Conservation (phyloP, 306 rosid species). For the Comarum palustre region DNA sequence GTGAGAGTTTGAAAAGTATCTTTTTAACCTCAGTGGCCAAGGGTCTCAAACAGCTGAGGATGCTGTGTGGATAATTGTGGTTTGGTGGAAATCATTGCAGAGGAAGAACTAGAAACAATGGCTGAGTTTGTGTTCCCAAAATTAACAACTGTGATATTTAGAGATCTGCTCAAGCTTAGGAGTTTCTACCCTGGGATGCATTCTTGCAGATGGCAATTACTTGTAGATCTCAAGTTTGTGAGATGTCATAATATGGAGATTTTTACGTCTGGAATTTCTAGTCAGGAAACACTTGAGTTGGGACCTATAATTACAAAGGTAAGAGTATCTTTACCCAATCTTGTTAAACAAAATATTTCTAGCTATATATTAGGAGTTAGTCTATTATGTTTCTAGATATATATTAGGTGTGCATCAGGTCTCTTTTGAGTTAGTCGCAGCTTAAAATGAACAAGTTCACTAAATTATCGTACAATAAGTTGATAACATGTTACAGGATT, state of each 20-base stretch:
- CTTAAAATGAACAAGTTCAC: neutral
- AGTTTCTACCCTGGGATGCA: slow-evolving; percentile 20
- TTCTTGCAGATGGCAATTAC: slow-evolving; percentile 20
- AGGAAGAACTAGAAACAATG: neutral
- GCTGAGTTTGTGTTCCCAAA: slow-evolving; percentile 11
- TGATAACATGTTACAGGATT: neutral
- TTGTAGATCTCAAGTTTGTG: neutral
- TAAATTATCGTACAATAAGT: neutral
- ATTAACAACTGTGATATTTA: neutral
- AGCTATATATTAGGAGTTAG: neutral
- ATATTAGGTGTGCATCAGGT: neutral
- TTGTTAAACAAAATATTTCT: neutral
- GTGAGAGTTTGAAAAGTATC: slow-evolving; percentile 26
- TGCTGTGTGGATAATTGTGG: slow-evolving; percentile 12
- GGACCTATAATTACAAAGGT: slow-evolving; percentile 6
- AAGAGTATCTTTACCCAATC: neutral
- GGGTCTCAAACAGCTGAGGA: slow-evolving; percentile 19
- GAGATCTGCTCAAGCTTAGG: neutral
- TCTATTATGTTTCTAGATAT: too few species aligned
- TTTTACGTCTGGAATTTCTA: neutral
- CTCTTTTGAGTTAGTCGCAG: neutral
- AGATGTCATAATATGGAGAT: neutral
- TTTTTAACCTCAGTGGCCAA: slow-evolving; percentile 28
- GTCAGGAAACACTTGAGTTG: neutral
- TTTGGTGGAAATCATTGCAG: slow-evolving; percentile 20